phyloP scores from a whole-genome alignment of 768 basidiomycete genomes.

The Kwoniella mangroviensis region DNA sequence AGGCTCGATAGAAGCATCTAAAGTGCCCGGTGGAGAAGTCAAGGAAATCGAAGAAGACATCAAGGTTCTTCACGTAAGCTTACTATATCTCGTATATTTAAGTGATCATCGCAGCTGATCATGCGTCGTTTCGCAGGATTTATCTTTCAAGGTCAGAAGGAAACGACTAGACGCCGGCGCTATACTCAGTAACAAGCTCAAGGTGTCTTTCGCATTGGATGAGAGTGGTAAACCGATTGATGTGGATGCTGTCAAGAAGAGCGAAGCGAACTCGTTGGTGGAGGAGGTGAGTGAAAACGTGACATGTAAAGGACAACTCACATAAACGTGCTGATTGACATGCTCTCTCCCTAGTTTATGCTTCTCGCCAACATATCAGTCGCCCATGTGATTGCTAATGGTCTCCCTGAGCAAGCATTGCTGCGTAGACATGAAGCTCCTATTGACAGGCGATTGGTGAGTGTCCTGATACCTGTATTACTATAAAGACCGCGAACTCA shows the following conservation, averaged over 20 bases:
- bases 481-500: too few species aligned
- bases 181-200: slow-evolving; percentile 70
- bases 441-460: slow-evolving; percentile 77
- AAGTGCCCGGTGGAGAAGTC: slow-evolving; percentile 65
- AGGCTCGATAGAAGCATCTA: slow-evolving; percentile 62
- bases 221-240: slow-evolving; percentile 77
- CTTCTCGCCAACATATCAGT: slow-evolving; percentile 85
- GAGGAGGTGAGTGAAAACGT: slow-evolving; percentile 71
- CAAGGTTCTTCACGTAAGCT: slow-evolving; percentile 64
- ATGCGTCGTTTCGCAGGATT: slow-evolving; percentile 46
- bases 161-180: slow-evolving; percentile 81
- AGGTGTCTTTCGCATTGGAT: slow-evolving; percentile 78
- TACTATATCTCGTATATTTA: too few species aligned
- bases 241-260: slow-evolving; percentile 69
- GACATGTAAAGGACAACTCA: too few species aligned
- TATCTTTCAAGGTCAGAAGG: slow-evolving; percentile 74
- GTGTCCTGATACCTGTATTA: neutral
- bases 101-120: too few species aligned
- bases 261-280: slow-evolving; percentile 77
- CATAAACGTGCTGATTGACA: too few species aligned
- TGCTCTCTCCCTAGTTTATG: slow-evolving; percentile 72
- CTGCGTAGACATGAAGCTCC: slow-evolving; percentile 93
- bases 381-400: slow-evolving; percentile 89
- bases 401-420: slow-evolving; percentile 95
- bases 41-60: slow-evolving; percentile 76